phyloP scores from a whole-genome alignment of 805 yeast genomes.

The Cephaloascus fragrans region DNA sequence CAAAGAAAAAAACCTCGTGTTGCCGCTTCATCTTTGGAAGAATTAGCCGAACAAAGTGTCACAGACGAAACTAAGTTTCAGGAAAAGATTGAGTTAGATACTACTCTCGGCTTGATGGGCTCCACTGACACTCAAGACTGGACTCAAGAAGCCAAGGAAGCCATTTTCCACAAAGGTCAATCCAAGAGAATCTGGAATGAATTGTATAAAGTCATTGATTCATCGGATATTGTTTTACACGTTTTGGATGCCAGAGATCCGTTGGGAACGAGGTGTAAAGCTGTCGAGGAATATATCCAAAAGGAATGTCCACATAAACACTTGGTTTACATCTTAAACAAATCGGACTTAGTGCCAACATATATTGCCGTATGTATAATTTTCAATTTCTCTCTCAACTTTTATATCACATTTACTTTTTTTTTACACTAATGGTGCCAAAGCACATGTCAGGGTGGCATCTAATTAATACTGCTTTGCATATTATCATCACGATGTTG shows the following conservation, averaged over 20 bases:
- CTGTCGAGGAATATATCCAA: slow-evolving; percentile 86
- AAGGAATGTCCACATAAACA: slow-evolving; percentile 97
- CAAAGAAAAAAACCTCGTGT: slow-evolving; percentile 87
- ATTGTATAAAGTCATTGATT: slow-evolving; percentile 91
- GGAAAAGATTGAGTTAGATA: slow-evolving; percentile 67
- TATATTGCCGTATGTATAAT: slow-evolving; percentile 94
- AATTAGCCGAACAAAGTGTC: slow-evolving; percentile 52
- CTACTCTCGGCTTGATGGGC: slow-evolving; percentile 78
- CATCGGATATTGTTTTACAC: slow-evolving; percentile 94
- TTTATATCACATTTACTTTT: slow-evolving; percentile 5
- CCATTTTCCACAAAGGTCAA: slow-evolving; percentile 93
- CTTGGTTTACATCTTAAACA: slow-evolving; percentile 86
- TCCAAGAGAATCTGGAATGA: slow-evolving; percentile 99
- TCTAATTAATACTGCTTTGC: neutral
- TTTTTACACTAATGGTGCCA: slow-evolving; percentile 1
- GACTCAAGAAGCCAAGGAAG: slow-evolving; percentile 88
- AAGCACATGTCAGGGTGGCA: neutral
- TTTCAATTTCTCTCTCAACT: slow-evolving; percentile 1
- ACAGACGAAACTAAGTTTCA: slow-evolving; percentile 49
- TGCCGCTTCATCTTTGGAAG: slow-evolving; percentile 64
- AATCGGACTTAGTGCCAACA: slow-evolving; percentile 97
- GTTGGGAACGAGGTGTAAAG: slow-evolving; percentile 85
- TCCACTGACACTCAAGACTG: slow-evolving; percentile 66
- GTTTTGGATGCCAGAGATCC: slow-evolving; percentile 98
- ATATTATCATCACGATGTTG: slow-evolving; percentile 22